These are phyloP conservation scores for Xylariaceae sp. DNA, from an alignment of 2,329 filamentous ascomycete genomes.

Conservation along the genomic window DNA sequence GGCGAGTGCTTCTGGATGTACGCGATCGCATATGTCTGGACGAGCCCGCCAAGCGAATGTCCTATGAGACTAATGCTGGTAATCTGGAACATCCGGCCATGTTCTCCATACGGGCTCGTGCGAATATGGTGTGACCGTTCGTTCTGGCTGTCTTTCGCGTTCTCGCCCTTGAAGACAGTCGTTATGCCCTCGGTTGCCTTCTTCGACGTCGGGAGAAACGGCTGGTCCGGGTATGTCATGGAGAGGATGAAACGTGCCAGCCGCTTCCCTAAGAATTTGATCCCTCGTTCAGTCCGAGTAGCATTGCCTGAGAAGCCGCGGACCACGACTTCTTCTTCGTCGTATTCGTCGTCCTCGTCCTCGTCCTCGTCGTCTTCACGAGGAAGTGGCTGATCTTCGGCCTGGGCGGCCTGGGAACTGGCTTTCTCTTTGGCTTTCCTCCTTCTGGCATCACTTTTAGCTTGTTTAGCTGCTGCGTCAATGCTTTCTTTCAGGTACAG, in stretches of 20 bases:
- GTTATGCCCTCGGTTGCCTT: slow-evolving; percentile 40
- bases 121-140: slow-evolving; percentile 53
- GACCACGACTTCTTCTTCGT: slow-evolving; percentile 83
- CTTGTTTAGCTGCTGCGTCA: slow-evolving; percentile 72
- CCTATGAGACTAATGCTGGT: slow-evolving; percentile 94
- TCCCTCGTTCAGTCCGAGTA: slow-evolving; percentile 85
- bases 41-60: slow-evolving; percentile 82
- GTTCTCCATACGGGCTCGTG: slow-evolving; percentile 28
- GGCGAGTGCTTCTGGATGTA: slow-evolving; percentile 97
- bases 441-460: slow-evolving; percentile 61
- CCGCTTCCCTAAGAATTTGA: slow-evolving; percentile 93
- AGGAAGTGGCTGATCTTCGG: slow-evolving; percentile 4
- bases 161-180: slow-evolving; percentile 35
- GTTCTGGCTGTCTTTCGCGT: slow-evolving; percentile 38
- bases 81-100: slow-evolving; percentile 65
- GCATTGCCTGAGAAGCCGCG: slow-evolving; percentile 87
- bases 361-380: slow-evolving; percentile 20
- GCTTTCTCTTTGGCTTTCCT: slow-evolving; percentile 49
- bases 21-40: slow-evolving; percentile 91
- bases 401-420: slow-evolving; percentile 23
- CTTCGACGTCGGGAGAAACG: slow-evolving; percentile 65
- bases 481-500: slow-evolving; percentile 96
- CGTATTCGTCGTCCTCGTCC: slow-evolving; percentile 36
- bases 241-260: slow-evolving; percentile 85
- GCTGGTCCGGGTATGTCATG: slow-evolving; percentile 91